These are phyloP conservation scores for Pilobolus umbonatus DNA, from an alignment of 192 early-diverging fungal genomes.

Conservation along the genomic window DNA sequence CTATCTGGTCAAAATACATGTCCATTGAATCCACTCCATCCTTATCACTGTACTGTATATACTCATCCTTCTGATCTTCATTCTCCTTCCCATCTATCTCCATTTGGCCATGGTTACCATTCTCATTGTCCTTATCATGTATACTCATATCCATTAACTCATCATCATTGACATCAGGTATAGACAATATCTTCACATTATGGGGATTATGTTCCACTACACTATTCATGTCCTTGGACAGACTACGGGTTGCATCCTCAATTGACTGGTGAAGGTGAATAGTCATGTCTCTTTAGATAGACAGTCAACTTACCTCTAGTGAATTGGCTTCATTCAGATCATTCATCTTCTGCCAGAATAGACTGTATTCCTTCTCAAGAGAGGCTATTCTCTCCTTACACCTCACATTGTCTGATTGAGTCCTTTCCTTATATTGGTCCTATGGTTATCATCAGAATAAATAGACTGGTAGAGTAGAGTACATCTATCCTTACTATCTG, in stretches of 20 bases:
- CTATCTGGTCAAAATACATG: constrained; percentile 14
- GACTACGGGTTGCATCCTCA: not conserved
- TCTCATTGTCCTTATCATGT: not conserved
- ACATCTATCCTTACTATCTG: constrained; percentile 24
- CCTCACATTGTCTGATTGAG: constrained; percentile 24
- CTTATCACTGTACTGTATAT: not conserved
- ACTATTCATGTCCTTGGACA: constrained; percentile 8
- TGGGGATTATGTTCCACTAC: constrained; percentile 15
- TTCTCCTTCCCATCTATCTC: not conserved
- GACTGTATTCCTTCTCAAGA: constrained; percentile 30
- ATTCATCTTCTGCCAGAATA: constrained; percentile 33
- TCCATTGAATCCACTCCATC: not conserved
- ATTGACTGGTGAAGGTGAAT: constrained; percentile 7
- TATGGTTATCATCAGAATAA: constrained; percentile 18
- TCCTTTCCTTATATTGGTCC: constrained; percentile 28
- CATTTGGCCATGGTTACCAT: not conserved
- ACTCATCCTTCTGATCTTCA: not conserved
- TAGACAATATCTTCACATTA: not conserved
- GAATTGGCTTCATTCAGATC: constrained; percentile 38
- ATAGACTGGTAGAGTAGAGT: too few relatives aligned
- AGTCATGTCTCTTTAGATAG: not conserved
- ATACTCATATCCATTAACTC: not conserved
- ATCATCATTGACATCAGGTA: constrained; percentile 20
- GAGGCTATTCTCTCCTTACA: constrained; percentile 39
- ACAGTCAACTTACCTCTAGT: constrained; percentile 25